These are phyloP conservation scores for Dactylellina haptotyla DNA, from an alignment of 2,329 filamentous ascomycete genomes.

Conservation along the genomic window DNA sequence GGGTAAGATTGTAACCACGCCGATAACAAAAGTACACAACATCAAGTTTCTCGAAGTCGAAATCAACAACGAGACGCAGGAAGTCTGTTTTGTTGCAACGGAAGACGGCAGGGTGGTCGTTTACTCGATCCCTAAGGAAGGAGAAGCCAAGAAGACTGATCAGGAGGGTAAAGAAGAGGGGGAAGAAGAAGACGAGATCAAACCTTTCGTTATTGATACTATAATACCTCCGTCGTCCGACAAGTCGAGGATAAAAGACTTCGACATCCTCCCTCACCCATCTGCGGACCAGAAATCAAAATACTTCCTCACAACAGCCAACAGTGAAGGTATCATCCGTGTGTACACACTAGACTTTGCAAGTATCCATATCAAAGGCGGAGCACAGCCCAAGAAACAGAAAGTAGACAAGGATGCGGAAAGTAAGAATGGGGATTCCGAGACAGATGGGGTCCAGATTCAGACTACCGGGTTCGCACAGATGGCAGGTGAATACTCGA, in stretches of 20 bases:
- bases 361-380: conserved; percentile 56
- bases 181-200: conserved; percentile 69
- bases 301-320: conserved; percentile 75
- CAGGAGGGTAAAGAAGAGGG: conserved; percentile 60
- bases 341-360: conserved; percentile 72
- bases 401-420: conserved; percentile 58
- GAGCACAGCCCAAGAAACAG: conserved; percentile 61
- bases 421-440: conserved; percentile 17
- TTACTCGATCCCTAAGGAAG: conserved; percentile 61
- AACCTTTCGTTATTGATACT: conserved; percentile 68
- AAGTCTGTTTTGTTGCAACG: conserved; percentile 80
- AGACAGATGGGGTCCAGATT: background rate
- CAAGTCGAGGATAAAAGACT: conserved; percentile 84
- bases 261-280: conserved; percentile 68
- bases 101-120: conserved; percentile 90
- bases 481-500: conserved; percentile 46
- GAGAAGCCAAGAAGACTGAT: too few relatives aligned
- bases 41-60: conserved; percentile 72
- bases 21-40: conserved; percentile 83
- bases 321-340: conserved; percentile 86
- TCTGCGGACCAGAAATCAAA: conserved; percentile 61
- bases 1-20: conserved; percentile 75
- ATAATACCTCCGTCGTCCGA: conserved; percentile 74
- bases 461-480: conserved; percentile 11
- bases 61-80: conserved; percentile 63